Evolutionary conservation across 257 asterid genomes (phyloP).

Genomic region (Nicotiana attenuata): DNA sequence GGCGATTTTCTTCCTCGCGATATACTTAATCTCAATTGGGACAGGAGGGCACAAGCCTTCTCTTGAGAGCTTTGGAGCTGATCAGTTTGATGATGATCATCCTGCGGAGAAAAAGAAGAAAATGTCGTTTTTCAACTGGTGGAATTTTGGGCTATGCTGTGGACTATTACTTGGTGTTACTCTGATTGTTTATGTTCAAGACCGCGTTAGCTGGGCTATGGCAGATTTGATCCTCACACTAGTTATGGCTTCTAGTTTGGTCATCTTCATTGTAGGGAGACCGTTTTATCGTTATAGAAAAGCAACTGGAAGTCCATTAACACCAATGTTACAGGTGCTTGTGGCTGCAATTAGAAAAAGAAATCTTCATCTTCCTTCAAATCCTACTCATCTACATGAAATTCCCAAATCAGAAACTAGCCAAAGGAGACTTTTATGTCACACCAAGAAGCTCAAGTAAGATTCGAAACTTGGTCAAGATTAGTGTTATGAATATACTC

Average conservation of each 20-base stretch:
- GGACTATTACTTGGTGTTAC: conserved; percentile 53
- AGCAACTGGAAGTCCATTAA: conserved; percentile 64
- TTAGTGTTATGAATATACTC: too few relatives aligned
- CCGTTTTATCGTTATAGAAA: conserved; percentile 36
- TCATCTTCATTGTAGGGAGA: conserved; percentile 41
- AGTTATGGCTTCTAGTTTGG: conserved; percentile 43
- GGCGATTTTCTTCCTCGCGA: conserved; percentile 49
- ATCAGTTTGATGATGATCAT: conserved; percentile 21
- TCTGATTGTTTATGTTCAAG: conserved; percentile 62
- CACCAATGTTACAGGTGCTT: conserved; percentile 60
- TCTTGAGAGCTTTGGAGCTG: too few relatives aligned
- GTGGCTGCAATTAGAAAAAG: conserved; percentile 53
- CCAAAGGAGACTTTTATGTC: conserved; percentile 48
- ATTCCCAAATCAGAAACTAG: conserved; percentile 32
- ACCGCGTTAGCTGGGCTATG: conserved; percentile 43
- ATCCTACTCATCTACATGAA: conserved; percentile 46
- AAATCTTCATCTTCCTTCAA: conserved; percentile 22
- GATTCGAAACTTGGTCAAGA: neutral
- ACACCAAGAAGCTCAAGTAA: conserved; percentile 58
- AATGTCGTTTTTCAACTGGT: conserved; percentile 75
- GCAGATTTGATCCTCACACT: conserved; percentile 52
- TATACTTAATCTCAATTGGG: conserved; percentile 47
- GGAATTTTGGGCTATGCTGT: conserved; percentile 59
- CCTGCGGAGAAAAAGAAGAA: conserved; percentile 43
- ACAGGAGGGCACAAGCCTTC: conserved; percentile 3